These are phyloP conservation scores for Fonsecaea pedrosoi DNA, from an alignment of 2,329 filamentous ascomycete genomes.

Conservation along the genomic window DNA sequence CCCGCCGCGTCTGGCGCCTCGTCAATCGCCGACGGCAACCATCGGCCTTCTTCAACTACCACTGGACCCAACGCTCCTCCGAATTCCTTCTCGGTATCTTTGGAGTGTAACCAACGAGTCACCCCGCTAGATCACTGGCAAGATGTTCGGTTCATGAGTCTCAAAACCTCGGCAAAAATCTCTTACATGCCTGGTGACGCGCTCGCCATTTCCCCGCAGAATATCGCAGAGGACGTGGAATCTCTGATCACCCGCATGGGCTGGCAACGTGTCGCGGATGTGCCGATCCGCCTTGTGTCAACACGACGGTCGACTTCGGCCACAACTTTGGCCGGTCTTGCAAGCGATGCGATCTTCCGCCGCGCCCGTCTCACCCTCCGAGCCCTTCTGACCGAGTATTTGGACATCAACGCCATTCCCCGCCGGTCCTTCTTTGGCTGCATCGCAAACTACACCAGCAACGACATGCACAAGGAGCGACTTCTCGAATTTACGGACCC, in stretches of 20 bases:
- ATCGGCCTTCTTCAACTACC: slow-evolving; percentile 52
- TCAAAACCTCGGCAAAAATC: slow-evolving; percentile 57
- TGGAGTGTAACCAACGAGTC: slow-evolving; percentile 72
- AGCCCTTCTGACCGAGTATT: slow-evolving; percentile 76
- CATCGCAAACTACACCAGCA: slow-evolving; percentile 75
- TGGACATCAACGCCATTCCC: slow-evolving; percentile 90
- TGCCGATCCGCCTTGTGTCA: slow-evolving; percentile 54
- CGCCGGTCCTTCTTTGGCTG: slow-evolving; percentile 83
- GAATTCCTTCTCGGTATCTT: slow-evolving; percentile 60
- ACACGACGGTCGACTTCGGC: neutral
- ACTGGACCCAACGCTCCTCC: slow-evolving; percentile 57
- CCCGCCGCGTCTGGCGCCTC: slow-evolving; percentile 4
- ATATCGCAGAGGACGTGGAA: slow-evolving; percentile 81
- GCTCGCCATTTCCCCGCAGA: slow-evolving; percentile 83
- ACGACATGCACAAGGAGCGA: slow-evolving; percentile 77
- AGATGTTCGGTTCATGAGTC: slow-evolving; percentile 81
- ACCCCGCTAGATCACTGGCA: slow-evolving; percentile 86
- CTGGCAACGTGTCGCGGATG: slow-evolving; percentile 77
- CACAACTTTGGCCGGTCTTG: slow-evolving; percentile 49
- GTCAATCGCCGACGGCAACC: slow-evolving; percentile 14
- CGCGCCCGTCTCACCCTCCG: slow-evolving; percentile 66
- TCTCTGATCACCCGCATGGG: slow-evolving; percentile 77
- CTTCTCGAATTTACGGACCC: slow-evolving; percentile 83
- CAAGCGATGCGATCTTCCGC: slow-evolving; percentile 41
- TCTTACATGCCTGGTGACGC: slow-evolving; percentile 76